Percentiles rank a stretch among this genome's conserved stretches.
These are phyloP conservation scores for Decorospora gaudefroyi DNA, from an alignment of 2,329 filamentous ascomycete genomes.

Conservation along the genomic window DNA sequence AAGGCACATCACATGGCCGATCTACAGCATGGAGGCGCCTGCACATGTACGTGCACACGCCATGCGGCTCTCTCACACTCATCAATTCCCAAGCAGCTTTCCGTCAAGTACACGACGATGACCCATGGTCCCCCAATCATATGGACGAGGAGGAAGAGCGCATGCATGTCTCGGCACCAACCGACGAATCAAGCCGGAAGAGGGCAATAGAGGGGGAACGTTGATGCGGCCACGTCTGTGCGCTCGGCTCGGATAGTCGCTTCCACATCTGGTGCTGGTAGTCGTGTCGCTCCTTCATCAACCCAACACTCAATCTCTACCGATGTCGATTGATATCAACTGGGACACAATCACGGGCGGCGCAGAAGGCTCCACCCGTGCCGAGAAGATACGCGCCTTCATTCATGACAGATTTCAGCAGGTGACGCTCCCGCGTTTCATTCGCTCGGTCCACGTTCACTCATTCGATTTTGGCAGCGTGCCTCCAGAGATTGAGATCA, in stretches of 20 bases:
- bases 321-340: constrained; percentile 96
- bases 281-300: constrained; percentile 29
- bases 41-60: constrained; percentile 36
- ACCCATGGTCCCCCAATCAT: background rate
- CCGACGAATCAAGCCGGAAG: constrained; percentile 14
- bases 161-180: constrained; percentile 6
- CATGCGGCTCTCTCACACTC: constrained; percentile 35
- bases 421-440: constrained; percentile 88
- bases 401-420: constrained; percentile 96
- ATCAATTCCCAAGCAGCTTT: constrained; percentile 1
- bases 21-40: constrained; percentile 33
- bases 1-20: constrained; percentile 22
- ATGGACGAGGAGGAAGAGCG: background rate
- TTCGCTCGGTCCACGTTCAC: constrained; percentile 92
- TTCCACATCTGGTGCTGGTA: constrained; percentile 26
- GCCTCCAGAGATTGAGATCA: constrained; percentile 84
- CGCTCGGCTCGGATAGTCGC: constrained; percentile 25
- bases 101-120: background rate
- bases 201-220: constrained; percentile 18
- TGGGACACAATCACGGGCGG: constrained; percentile 93
- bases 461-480: constrained; percentile 89
- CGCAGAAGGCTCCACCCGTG: constrained; percentile 81
- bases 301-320: constrained; percentile 33
- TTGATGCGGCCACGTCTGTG: constrained; percentile 23
- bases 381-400: constrained; percentile 86